phyloP scores from a whole-genome alignment of 2,329 filamentous ascomycete species.

The Trematosphaeria pertusa region DNA sequence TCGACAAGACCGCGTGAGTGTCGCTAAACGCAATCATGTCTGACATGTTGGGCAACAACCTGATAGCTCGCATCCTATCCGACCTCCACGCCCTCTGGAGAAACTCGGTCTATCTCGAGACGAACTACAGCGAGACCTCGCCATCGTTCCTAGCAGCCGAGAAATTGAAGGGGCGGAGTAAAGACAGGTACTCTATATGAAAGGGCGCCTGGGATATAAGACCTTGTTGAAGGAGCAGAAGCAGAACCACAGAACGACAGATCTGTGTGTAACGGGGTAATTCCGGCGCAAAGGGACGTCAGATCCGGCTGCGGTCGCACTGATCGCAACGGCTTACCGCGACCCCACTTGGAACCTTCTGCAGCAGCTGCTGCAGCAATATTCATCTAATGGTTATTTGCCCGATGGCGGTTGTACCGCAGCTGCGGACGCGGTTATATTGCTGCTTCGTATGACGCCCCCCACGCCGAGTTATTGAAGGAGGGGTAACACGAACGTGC shows the following conservation, averaged over 20 bases:
- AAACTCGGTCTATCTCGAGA: no score
- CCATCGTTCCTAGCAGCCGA: no score
- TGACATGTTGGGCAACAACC: no score
- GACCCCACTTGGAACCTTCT: background rate
- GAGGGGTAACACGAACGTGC: background rate
- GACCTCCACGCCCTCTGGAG: no score
- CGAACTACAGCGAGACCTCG: no score
- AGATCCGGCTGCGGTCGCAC: conserved; percentile 4
- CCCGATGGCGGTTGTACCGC: conserved; percentile 2
- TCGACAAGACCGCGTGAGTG: no score
- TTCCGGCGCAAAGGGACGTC: conserved; percentile 15
- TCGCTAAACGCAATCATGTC: no score
- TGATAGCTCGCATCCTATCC: no score
- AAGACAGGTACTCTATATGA: no score
- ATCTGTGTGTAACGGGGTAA: conserved; percentile 9
- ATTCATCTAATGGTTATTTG: conserved; percentile 19
- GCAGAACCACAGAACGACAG: background rate
- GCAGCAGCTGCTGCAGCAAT: conserved; percentile 5
- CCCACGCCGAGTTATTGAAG: conserved; percentile 6
- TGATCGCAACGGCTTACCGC: conserved; percentile 1
- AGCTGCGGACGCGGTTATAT: background rate
- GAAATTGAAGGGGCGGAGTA: no score
- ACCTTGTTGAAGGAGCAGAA: no score
- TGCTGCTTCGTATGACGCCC: background rate
- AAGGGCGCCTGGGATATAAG: no score